Base-by-base conservation (phyloP, 768 basidiomycete genomes). In the Tylopilus rubrobrunneus region DNA sequence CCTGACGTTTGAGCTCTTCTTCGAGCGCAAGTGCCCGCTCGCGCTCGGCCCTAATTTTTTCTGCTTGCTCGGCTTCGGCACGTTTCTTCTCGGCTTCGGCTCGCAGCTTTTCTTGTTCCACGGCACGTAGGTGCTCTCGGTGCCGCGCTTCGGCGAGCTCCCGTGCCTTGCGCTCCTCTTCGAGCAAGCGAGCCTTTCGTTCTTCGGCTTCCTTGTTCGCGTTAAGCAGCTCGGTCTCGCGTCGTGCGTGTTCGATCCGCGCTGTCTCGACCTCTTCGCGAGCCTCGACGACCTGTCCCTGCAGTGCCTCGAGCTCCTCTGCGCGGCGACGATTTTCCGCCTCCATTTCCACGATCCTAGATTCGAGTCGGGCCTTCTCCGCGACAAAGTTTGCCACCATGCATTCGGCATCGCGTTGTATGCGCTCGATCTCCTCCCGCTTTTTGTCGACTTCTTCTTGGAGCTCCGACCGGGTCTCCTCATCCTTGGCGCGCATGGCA, bases 391-490 rank as follows among this genome's bases (percentile, higher is more conserved):
- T 68, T 12, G 73, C 65, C 0, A 68, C 74, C 60, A 80, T 67
- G n/a, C 67, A 73, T 42, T 69, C 58, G 2, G 77, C 66, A 34
- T 79, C 76, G 27, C 49, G 55, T 44, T 73, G 73, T 27, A 79
- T 70, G 33, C 76, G 68, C 14, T 65, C 61, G 56, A 80, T 76
- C 53, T 79, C 77, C n/a, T 64, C 61, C 56, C 76, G 71, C 31
- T 78, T 71, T 50, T 66, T 76, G 55, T 67, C 69, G 23, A 73
- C 71, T 58, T 78, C 80, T 1, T 71, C 62, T 49, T 77, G 75
- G 33, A 82, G 68, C 58, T 80, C 79, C 45, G 57, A 54, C 43
- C 67, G 67, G 11, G 75, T 74, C 62, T 78, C 78, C 49, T 78
- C 77, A 56, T 80, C 79, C 54, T 78, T 75, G 50, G 59, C 57